phyloP scores from a whole-genome alignment of 768 basidiomycete genomes.

The Jaapia argillacea region DNA sequence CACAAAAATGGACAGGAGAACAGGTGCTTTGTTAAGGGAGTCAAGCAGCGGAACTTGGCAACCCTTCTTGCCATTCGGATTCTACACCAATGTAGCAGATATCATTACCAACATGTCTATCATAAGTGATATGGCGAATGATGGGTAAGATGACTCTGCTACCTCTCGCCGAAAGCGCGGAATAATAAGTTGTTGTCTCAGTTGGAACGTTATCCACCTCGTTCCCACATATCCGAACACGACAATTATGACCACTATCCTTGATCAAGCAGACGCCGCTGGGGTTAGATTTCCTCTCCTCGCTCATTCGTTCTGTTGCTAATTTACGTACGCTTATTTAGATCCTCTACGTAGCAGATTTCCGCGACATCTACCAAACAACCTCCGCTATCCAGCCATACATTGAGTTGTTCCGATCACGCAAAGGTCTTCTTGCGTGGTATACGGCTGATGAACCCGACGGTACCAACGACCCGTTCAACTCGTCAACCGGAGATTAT shows the following conservation, averaged over 20 bases:
- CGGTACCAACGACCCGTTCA: constrained; percentile 42
- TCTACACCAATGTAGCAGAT: constrained; percentile 58
- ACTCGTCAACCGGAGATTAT: constrained; percentile 39
- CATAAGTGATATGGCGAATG: no score
- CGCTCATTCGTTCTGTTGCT: constrained; percentile 69
- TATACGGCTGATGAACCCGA: constrained; percentile 73
- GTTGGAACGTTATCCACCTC: constrained; percentile 38
- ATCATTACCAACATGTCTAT: constrained; percentile 39
- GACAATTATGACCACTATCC: constrained; percentile 42
- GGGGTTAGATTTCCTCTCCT: constrained; percentile 61
- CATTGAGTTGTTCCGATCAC: constrained; percentile 57
- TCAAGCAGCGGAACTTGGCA: constrained; percentile 17
- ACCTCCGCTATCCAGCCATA: constrained; percentile 49
- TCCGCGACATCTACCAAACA: constrained; percentile 52
- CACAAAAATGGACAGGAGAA: constrained; percentile 38
- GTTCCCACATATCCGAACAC: constrained; percentile 56
- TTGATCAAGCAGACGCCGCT: constrained; percentile 70
- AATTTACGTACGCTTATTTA: no score
- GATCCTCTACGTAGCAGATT: no score
- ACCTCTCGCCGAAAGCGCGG: no score
- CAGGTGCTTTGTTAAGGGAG: constrained; percentile 32
- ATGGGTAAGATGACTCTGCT: no score
- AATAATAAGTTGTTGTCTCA: no score
- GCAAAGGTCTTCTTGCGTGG: constrained; percentile 62
- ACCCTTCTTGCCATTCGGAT: constrained; percentile 58